Evolutionary conservation across 768 basidiomycete species (phyloP), one percentile per base, ranked within the genome.

Genomic region (Xerocomus spinulosus): DNA sequence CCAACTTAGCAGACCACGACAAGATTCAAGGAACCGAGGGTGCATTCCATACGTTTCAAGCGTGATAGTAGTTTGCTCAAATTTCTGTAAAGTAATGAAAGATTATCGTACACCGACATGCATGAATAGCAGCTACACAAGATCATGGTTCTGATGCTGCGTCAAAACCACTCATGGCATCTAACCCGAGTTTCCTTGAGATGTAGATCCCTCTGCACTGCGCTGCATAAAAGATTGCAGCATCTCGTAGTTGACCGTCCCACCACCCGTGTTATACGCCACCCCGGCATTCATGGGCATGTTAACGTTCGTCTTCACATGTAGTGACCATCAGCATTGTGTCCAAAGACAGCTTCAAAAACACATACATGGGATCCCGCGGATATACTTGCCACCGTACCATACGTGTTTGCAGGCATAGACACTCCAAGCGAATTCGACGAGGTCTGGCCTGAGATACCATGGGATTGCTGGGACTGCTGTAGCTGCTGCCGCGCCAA

Each of bases 1-100:
- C 93, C 9, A 92, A 92, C 54, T 71, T 87, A 25, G 87, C 90
- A 1, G 93, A 95, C 62, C 93, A 95, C 55, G 76, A 82, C 51
- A 92, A 90, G 68, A 86, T 92, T 40, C 82, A 81, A 58, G 89
- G 90, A n/a, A 83, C 78, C 37, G 82, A 83, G 29, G 81, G 82
- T 9, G 74, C 71, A 50, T 72, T 80, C 53, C 79, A 67, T 50
- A 63, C 72, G 30, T 73, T 80, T 7, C 75, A 75, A 51, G 61
- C 57, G 34, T 70, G 37, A 51, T 20, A n/a, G n/a, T n/a, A n/a
- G n/a, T n/a, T n/a, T n/a, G n/a, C n/a, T n/a, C n/a, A n/a, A n/a
- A n/a, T n/a, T n/a, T n/a, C n/a, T n/a, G n/a, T n/a, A n/a, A n/a
- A n/a, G n/a, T n/a, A n/a, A n/a, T n/a, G n/a, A n/a, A n/a, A n/a